Evolutionary conservation across 2,329 filamentous ascomycete genomes (phyloP).

Genomic region (Aspergillus sp.): DNA sequence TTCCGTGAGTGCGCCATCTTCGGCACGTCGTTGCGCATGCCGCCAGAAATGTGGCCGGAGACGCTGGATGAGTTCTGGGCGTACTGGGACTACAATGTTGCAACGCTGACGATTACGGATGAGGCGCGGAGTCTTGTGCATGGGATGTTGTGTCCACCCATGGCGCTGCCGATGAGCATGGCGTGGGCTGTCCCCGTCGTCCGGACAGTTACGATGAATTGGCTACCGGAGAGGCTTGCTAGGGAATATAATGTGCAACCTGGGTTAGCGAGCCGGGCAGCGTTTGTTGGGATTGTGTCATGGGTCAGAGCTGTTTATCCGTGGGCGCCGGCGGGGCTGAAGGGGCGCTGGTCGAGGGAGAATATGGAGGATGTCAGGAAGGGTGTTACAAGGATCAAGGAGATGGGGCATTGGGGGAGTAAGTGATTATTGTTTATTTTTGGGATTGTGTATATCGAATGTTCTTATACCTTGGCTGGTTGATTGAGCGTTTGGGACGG

Average conservation of each 20-base stretch:
- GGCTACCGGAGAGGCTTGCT: slow-evolving; percentile 13
- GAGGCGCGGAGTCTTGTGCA: slow-evolving; percentile 28
- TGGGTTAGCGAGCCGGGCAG: slow-evolving; percentile 1
- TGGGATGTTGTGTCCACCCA: slow-evolving; percentile 20
- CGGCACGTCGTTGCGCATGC: slow-evolving; percentile 27
- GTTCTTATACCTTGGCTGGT: no score
- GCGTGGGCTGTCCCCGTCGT: background rate
- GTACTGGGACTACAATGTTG: slow-evolving; percentile 36
- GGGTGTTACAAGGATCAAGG: slow-evolving; percentile 16
- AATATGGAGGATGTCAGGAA: slow-evolving; percentile 14
- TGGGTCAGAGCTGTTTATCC: no score
- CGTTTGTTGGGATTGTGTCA: background rate
- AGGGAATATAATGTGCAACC: slow-evolving; percentile 22
- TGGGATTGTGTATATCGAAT: no score
- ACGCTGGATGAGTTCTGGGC: slow-evolving; percentile 31
- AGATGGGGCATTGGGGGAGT: slow-evolving; percentile 18
- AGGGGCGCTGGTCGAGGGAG: no score
- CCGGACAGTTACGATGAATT: slow-evolving; percentile 6
- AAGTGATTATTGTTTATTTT: no score
- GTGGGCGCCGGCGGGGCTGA: no score
- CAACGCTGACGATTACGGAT: slow-evolving; percentile 29
- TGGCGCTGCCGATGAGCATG: slow-evolving; percentile 9
- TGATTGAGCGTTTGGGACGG: no score
- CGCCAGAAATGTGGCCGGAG: slow-evolving; percentile 35
- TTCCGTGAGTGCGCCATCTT: slow-evolving; percentile 23